Evolutionary conservation across 2,329 filamentous ascomycete species (phyloP), one percentile per base, ranked within the genome.

Genomic region (Thermothelomyces thermophilus): DNA sequence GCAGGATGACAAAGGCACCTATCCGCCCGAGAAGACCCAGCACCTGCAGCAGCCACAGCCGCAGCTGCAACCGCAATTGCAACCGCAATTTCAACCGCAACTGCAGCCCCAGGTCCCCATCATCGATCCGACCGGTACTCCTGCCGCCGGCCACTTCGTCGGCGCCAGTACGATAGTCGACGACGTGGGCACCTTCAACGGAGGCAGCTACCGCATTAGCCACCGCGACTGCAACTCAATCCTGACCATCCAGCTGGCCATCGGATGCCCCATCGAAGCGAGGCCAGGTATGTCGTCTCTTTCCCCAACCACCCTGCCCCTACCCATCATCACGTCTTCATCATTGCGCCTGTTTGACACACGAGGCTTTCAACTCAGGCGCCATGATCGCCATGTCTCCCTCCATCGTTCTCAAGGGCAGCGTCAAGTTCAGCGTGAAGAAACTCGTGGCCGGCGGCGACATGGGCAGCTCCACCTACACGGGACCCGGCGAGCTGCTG

Each of bases 351-450:
- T n/a, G n/a, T n/a, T n/a, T 26, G 24, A 26, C 24, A 26, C 24
- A 26, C 5, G 24, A 26, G 24, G 33, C 28, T 8, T 5, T 7
- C 10, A 7, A 9, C 5, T 3, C 39, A 81, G 88, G 90, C 13
- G 79, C 83, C 49, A 93, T 98, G 90, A 88, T 98, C 60, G 87
- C 88, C 63, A 98, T 97, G 93, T 90, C 87, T 2, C 85, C 88
- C 2, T 86, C 86, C 8, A 78, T 98, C 47, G 90, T 86, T 0
- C 79, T 97, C 41, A 87, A 86, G 68, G 93, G 93, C 48, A 75
- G 76, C 36, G 68, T 94, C 58, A 93, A 91, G 56, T 95, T 98
- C 68, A 86, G 82, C 51, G 74, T 94, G 70, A 96, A 95, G 71
- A 97, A 96, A 70, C 73, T 95, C n/a, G 72, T 97, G 41, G 79